Evolutionary conservation across 208 protist species (phyloP).

Genomic region (Histomonas meleagridis): DNA sequence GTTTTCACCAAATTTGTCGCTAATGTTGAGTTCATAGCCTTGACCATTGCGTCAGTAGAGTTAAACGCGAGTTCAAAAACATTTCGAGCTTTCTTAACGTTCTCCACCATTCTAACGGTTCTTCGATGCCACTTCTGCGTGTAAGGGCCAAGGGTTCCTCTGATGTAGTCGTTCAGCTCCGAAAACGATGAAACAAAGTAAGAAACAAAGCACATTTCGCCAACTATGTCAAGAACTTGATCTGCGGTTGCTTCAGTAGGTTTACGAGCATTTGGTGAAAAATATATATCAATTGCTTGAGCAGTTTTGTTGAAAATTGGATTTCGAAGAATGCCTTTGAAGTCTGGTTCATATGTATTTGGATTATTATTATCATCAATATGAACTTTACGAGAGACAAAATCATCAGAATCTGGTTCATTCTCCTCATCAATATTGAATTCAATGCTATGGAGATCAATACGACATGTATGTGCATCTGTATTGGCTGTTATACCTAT

Average conservation of each 20-base stretch:
- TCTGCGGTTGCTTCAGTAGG: too few species aligned
- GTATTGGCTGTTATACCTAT: neutral
- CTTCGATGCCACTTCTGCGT: constrained; percentile 3
- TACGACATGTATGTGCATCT: neutral
- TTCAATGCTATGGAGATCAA: neutral
- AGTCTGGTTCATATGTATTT: neutral
- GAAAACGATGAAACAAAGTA: neutral
- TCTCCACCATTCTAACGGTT: neutral
- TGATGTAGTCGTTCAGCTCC: neutral
- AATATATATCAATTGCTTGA: too few species aligned
- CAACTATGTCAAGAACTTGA: neutral
- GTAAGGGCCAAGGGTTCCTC: neutral
- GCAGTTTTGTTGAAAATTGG: neutral
- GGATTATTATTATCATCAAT: neutral
- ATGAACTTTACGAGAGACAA: neutral
- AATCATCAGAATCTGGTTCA: neutral
- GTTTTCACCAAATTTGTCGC: too few species aligned
- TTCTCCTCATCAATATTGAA: neutral
- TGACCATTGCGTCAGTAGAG: too few species aligned
- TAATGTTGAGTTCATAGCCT: too few species aligned
- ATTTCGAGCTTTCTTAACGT: neutral
- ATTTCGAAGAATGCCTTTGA: neutral
- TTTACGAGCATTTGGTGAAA: too few species aligned
- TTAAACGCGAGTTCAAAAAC: neutral
- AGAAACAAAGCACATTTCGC: neutral